These are phyloP conservation scores for Lumnitzera littorea DNA, from an alignment of 345 rosid species.

Conservation along the genomic window DNA sequence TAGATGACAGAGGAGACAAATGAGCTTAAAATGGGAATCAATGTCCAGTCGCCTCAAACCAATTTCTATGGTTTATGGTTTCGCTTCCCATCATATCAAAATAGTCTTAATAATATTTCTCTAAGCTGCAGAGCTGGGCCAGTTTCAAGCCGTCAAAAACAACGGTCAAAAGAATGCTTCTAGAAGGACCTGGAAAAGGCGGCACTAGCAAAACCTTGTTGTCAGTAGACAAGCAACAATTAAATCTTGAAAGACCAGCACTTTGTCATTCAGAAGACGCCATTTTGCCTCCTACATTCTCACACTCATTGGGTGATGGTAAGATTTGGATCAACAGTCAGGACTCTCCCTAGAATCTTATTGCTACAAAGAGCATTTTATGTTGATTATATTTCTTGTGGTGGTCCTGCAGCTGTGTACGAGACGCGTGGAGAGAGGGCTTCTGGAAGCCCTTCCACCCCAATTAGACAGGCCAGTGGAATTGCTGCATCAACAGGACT, in stretches of 20 bases:
- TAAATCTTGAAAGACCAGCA: slow-evolving; percentile 25
- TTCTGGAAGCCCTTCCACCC: slow-evolving; percentile 30
- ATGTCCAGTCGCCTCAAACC: no score
- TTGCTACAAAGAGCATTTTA: not conserved
- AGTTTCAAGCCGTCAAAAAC: slow-evolving; percentile 89
- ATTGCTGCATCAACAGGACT: slow-evolving; percentile 16
- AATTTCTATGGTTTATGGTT: no score
- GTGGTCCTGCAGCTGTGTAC: slow-evolving; percentile 30
- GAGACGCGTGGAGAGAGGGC: slow-evolving; percentile 25
- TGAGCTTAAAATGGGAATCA: no score
- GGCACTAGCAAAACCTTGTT: slow-evolving; percentile 28
- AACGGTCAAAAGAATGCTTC: slow-evolving; percentile 76
- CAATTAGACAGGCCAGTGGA: slow-evolving; percentile 28
- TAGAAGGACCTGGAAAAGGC: slow-evolving; percentile 48
- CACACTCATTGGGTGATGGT: slow-evolving; percentile 38
- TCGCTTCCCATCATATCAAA: no score
- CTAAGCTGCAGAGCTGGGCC: slow-evolving; percentile 62
- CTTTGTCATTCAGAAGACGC: slow-evolving; percentile 31
- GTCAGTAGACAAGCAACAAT: slow-evolving; percentile 28
- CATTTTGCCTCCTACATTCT: slow-evolving; percentile 32
- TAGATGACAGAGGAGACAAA: no score
- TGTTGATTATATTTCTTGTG: not conserved
- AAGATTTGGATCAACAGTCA: slow-evolving; percentile 7
- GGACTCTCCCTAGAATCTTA: not conserved
- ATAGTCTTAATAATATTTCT: no score